phyloP scores from a whole-genome alignment of 1,139 yeast species.

The Kodamaea derodonti region DNA sequence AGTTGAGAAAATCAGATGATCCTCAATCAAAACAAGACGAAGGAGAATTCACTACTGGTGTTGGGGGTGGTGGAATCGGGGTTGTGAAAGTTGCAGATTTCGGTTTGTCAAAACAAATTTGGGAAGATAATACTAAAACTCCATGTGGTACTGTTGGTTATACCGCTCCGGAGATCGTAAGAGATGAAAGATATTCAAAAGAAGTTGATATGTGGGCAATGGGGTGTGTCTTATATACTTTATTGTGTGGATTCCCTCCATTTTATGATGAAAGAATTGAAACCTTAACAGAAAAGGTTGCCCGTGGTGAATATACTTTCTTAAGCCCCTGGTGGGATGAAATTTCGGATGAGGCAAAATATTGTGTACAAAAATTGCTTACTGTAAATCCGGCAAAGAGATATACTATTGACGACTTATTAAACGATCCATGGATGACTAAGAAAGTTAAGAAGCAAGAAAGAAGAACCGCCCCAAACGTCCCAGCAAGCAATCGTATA shows the following conservation, averaged over 20 bases:
- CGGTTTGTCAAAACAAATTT: slow-evolving; percentile 54
- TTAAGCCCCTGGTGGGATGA: slow-evolving; percentile 66
- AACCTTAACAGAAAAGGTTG: slow-evolving; percentile 55
- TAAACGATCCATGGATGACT: slow-evolving; percentile 81
- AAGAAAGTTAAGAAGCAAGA: slow-evolving; percentile 12
- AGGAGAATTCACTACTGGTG: slow-evolving; percentile 43
- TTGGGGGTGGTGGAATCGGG: slow-evolving; percentile 54
- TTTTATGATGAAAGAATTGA: slow-evolving; percentile 57
- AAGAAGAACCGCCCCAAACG: neutral
- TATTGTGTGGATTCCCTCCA: slow-evolving; percentile 62
- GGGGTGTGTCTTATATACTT: slow-evolving; percentile 58
- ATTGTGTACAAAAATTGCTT: slow-evolving; percentile 68
- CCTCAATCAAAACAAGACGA: slow-evolving; percentile 49
- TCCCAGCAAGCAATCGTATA: slow-evolving; percentile 1
- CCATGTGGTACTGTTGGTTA: slow-evolving; percentile 66
- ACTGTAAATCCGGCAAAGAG: slow-evolving; percentile 80
- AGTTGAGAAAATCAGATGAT: slow-evolving; percentile 44
- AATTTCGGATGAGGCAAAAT: slow-evolving; percentile 49
- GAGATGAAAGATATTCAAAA: slow-evolving; percentile 55
- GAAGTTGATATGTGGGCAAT: slow-evolving; percentile 66
- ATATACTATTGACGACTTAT: slow-evolving; percentile 72
- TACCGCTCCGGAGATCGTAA: slow-evolving; percentile 59
- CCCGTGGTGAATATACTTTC: slow-evolving; percentile 54
- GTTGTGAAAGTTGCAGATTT: slow-evolving; percentile 53
- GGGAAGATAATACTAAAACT: slow-evolving; percentile 57